Evolutionary conservation across 2,329 filamentous ascomycete genomes (phyloP).

Genomic region (Calonectria multiphialidica): DNA sequence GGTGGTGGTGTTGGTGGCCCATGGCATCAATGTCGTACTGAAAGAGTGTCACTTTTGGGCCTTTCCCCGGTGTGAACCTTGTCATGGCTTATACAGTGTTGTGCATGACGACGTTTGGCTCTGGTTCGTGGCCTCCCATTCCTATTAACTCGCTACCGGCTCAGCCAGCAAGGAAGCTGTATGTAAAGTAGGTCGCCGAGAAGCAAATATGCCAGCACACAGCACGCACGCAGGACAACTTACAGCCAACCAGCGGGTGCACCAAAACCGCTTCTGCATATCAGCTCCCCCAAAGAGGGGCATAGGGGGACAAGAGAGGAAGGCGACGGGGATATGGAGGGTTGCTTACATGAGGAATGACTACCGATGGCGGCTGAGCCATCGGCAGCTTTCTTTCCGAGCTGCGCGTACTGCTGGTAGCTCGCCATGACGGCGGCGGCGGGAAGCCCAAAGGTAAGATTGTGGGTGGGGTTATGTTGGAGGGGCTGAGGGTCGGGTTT

Average conservation of each 20-base stretch:
- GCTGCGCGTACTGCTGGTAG: slow-evolving; percentile 44
- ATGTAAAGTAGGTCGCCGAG: slow-evolving; percentile 26
- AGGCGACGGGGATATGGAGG: slow-evolving; percentile 30
- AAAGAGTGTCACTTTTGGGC: slow-evolving; percentile 2
- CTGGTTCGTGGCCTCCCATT: not conserved
- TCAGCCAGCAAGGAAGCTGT: not conserved
- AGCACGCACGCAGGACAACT: slow-evolving; percentile 14
- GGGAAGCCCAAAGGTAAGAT: slow-evolving; percentile 11
- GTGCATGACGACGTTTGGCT: not conserved
- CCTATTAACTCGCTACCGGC: not conserved
- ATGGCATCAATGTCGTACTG: slow-evolving; percentile 8
- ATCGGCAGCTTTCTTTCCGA: slow-evolving; percentile 38
- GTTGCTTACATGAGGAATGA: slow-evolving; percentile 37
- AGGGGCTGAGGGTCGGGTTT: slow-evolving; percentile 17
- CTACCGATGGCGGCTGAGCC: slow-evolving; percentile 36
- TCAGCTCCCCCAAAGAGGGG: slow-evolving; percentile 37
- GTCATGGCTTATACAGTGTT: not conserved
- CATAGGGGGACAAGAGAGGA: slow-evolving; percentile 4
- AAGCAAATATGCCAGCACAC: slow-evolving; percentile 30
- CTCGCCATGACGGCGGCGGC: slow-evolving; percentile 41
- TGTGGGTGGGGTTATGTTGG: slow-evolving; percentile 20
- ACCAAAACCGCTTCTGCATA: slow-evolving; percentile 36
- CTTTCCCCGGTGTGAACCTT: not conserved
- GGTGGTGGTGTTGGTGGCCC: slow-evolving; percentile 4
- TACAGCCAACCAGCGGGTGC: slow-evolving; percentile 17